These are phyloP conservation scores for Paraleonurus japonicus DNA, from an alignment of 257 asterid species.

Conservation along the genomic window DNA sequence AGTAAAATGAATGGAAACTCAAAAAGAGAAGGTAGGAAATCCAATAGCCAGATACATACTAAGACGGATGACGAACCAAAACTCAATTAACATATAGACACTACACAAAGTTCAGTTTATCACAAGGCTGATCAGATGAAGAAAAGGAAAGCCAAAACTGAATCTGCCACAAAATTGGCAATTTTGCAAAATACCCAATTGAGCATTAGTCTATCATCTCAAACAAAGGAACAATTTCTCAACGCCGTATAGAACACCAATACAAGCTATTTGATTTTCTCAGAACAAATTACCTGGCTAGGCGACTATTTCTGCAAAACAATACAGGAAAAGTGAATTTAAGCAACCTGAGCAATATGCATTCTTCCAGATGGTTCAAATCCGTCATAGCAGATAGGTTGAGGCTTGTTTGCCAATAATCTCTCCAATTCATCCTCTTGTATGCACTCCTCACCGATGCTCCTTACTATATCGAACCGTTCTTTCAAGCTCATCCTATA, in stretches of 20 bases:
- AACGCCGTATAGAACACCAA: neutral
- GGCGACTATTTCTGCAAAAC: neutral
- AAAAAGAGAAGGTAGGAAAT: neutral
- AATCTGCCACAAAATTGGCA: neutral
- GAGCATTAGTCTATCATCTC: neutral
- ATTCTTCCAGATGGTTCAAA: slow-evolving; percentile 95
- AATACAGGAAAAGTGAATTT: neutral
- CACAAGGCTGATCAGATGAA: neutral
- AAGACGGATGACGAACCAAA: neutral
- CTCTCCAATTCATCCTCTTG: slow-evolving; percentile 79
- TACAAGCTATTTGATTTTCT: neutral
- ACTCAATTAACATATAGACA: neutral
- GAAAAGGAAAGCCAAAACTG: neutral
- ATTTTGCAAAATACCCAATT: neutral
- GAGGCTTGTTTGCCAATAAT: slow-evolving; percentile 64
- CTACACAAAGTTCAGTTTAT: neutral
- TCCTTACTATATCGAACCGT: slow-evolving; percentile 58
- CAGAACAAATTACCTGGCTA: neutral
- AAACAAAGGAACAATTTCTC: neutral
- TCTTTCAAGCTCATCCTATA: slow-evolving; percentile 59
- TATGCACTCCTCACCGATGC: slow-evolving; percentile 91
- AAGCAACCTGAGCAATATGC: slow-evolving; percentile 91
- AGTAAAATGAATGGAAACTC: neutral
- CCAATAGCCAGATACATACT: neutral
- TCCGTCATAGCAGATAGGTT: slow-evolving; percentile 81